These are phyloP conservation scores for Metschnikowia shivogae DNA, from an alignment of 805 yeast genomes.

Conservation along the genomic window DNA sequence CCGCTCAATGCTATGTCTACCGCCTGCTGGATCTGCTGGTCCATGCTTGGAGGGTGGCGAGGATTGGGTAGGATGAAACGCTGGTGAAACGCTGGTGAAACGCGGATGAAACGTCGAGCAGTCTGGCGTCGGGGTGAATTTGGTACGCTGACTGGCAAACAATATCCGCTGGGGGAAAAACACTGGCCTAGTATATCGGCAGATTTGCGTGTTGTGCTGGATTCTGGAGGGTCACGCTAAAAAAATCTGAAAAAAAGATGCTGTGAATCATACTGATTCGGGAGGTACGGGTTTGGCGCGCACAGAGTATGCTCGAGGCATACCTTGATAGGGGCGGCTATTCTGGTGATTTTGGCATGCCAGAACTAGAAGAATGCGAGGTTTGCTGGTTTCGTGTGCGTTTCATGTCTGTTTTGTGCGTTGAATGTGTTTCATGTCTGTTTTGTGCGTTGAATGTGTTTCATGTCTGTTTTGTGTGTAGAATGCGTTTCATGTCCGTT, in stretches of 20 bases:
- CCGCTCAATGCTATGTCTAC: constrained; percentile 78
- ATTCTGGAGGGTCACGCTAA: not conserved
- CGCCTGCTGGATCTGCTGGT: constrained; percentile 78
- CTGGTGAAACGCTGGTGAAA: not conserved
- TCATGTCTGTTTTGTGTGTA: too few relatives aligned
- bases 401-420: too few relatives aligned
- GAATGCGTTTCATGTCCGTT: too few relatives aligned
- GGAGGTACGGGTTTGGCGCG: constrained; percentile 4
- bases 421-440: too few relatives aligned
- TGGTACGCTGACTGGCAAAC: not conserved
- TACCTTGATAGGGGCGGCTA: not conserved
- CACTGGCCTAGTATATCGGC: not conserved
- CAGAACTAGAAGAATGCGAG: too few relatives aligned
- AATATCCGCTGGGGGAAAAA: not conserved
- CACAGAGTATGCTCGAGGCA: not conserved
- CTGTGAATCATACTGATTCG: constrained; percentile 2
- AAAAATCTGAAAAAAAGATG: constrained; percentile 1
- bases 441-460: too few relatives aligned
- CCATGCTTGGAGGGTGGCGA: constrained; percentile 18
- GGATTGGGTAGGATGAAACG: not conserved
- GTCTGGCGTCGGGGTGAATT: not conserved
- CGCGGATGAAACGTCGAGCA: not conserved
- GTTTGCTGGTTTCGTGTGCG: too few relatives aligned
- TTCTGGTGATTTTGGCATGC: too few relatives aligned
- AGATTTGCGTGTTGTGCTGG: not conserved